Base-by-base conservation (phyloP, 129 eudicot genomes). In the Sambucus nigra region DNA sequence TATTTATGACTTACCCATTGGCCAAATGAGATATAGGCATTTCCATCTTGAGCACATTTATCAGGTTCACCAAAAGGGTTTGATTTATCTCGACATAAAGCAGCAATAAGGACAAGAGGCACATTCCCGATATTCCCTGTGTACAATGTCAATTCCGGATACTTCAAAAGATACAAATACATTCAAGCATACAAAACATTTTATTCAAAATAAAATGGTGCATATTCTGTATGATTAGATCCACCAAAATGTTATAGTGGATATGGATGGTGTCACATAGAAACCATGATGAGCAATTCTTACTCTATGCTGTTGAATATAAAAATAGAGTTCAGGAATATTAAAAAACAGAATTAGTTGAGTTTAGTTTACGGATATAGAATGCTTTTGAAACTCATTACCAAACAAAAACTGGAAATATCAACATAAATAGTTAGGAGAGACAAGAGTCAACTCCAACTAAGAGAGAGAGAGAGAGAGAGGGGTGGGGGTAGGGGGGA, bases 91-190 rank as follows among this genome's bases (percentile, higher is more conserved):
- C 98, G 82, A 51, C 98, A 91, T 50, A 91, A 73, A 66, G 98
- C 98, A n/a, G 89, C 75, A 57, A 91, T 82, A 61, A 91, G 53
- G 44, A 91, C 98, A 72, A 91, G 95, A 13, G 98, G 98, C 32
- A 91, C 94, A 42, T 91, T 91, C 57, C 95, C 95, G 18, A 91
- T 85, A 62, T 91, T 91, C 46, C 98, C 98, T 91, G 75, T 59
- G 61, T 16, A 27, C 18, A 4, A 18, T 21, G 23, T 7, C 48
- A 44, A 38, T 2, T 33, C n/a, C 46, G 50, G 18, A 5, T 27
- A 17, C 14, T 42, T 15, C 18, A 26, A 62, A 18, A 21, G 22
- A 17, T 17, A 22, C 17, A 7, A 24, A 24, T 50, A 50, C 7
- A 13, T 50, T 5, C 0, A 24, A 50, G 14, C 32, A 50, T 14